A percentile compares a stretch with the other conserved stretches of the same genome.
Evolutionary conservation across 805 yeast species (phyloP).

Genomic region (Lipomyces sp.): DNA sequence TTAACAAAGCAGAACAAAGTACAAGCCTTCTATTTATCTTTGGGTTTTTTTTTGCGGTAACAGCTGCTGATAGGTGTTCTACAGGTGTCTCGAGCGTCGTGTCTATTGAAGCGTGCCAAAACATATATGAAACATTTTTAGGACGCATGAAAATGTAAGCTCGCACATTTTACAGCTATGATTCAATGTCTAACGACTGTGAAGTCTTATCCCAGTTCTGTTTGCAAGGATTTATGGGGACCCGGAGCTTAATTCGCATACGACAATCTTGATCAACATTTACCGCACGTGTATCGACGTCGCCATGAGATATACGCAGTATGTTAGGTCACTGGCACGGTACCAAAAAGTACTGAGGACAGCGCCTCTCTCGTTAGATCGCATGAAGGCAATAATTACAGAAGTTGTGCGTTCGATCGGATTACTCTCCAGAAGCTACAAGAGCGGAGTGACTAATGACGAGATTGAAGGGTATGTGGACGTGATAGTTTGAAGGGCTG

Average conservation of each 20-base stretch:
- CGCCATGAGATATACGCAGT: slow-evolving; percentile 18
- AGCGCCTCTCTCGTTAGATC: neutral
- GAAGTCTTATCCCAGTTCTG: slow-evolving; percentile 7
- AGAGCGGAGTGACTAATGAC: neutral
- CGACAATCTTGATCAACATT: slow-evolving; percentile 11
- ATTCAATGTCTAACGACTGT: neutral
- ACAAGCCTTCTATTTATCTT: neutral
- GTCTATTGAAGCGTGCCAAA: slow-evolving; percentile 10
- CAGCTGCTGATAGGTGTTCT: neutral
- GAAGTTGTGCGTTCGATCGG: neutral
- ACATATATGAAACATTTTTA: slow-evolving; percentile 2
- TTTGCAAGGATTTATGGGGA: slow-evolving; percentile 10
- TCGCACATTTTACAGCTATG: neutral
- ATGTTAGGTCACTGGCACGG: slow-evolving; percentile 8
- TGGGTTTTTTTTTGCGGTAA: neutral
- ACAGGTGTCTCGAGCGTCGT: slow-evolving; percentile 7
- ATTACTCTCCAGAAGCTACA: neutral
- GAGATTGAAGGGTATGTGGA: slow-evolving; percentile 5
- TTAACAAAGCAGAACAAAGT: slow-evolving; percentile 3
- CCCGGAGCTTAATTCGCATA: slow-evolving; percentile 15
- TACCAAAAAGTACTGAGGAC: neutral
- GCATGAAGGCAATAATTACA: neutral
- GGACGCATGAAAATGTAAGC: slow-evolving; percentile 8
- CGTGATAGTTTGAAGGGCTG: no score
- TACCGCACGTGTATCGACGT: slow-evolving; percentile 19